These are phyloP conservation scores for Ustilago sp. DNA, from an alignment of 1,284 basidiomycete species.

Conservation along the genomic window DNA sequence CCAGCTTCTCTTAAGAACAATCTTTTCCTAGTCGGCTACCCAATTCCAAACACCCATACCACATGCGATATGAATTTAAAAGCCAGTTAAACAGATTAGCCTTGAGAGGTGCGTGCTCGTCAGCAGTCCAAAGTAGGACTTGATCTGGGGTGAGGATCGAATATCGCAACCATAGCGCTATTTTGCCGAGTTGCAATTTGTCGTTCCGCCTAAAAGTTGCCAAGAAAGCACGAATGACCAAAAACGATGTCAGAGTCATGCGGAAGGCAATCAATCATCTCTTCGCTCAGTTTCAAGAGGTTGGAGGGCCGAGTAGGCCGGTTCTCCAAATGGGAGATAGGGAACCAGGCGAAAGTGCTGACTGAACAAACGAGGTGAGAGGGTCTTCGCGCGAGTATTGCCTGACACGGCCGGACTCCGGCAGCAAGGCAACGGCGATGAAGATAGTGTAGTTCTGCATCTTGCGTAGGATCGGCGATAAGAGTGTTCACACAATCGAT, in stretches of 20 bases:
- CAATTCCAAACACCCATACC: neutral
- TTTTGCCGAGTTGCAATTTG: neutral
- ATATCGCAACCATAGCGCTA: neutral
- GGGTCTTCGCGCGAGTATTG: neutral
- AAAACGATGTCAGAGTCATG: neutral
- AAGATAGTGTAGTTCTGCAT: neutral
- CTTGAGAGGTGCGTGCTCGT: neutral
- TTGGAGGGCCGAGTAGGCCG: neutral
- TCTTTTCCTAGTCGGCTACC: neutral
- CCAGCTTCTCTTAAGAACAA: neutral
- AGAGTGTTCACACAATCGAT: neutral
- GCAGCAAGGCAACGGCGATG: neutral
- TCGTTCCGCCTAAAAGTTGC: neutral
- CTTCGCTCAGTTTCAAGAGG: neutral
- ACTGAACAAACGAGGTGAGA: neutral
- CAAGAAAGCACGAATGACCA: neutral
- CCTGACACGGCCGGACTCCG: neutral
- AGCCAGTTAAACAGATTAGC: constrained; percentile 3
- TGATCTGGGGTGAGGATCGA: constrained; percentile 13
- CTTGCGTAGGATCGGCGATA: neutral
- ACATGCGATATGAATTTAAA: neutral
- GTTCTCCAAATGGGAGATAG: too few species aligned
- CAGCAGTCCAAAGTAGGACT: neutral
- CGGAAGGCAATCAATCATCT: too few species aligned
- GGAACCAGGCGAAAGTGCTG: too few species aligned